Evolutionary conservation across 2,329 filamentous ascomycete species (phyloP).

Genomic region (Pseudocercospora fijiensis): DNA sequence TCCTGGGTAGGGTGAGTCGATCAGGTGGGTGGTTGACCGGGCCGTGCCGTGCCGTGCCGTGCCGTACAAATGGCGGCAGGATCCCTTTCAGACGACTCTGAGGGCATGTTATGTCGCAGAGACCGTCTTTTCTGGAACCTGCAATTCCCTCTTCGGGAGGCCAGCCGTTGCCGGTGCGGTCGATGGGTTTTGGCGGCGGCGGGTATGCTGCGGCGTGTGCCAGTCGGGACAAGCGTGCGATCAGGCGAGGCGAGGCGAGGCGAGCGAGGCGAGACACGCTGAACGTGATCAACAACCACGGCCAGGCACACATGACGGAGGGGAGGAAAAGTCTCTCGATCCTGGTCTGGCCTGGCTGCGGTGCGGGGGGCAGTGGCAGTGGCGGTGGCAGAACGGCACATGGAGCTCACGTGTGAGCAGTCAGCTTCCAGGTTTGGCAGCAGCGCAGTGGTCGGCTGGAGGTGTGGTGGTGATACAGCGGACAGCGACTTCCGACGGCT

Average conservation of each 20-base stretch:
- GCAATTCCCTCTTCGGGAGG: slow-evolving; percentile 22
- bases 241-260: too few relatives aligned
- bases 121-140: slow-evolving; percentile 15
- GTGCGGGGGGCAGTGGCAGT: too few relatives aligned
- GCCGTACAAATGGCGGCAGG: slow-evolving; percentile 12
- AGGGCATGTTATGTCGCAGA: slow-evolving; percentile 9
- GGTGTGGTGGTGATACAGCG: slow-evolving; percentile 22
- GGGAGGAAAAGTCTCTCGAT: neutral
- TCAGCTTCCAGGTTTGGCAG: slow-evolving; percentile 9
- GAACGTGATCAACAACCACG: slow-evolving; percentile 15
- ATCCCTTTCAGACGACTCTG: slow-evolving; percentile 16
- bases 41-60: slow-evolving; percentile 24
- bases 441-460: slow-evolving; percentile 14
- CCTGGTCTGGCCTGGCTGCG: slow-evolving; percentile 5
- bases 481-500: slow-evolving; percentile 24
- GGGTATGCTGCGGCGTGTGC: slow-evolving; percentile 4
- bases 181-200: neutral
- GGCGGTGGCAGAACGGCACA: slow-evolving; percentile 20
- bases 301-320: slow-evolving; percentile 7
- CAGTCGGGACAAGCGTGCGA: too few relatives aligned
- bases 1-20: slow-evolving; percentile 18
- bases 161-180: slow-evolving; percentile 4
- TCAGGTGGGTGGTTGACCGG: slow-evolving; percentile 19
- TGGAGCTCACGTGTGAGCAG: slow-evolving; percentile 23
- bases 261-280: slow-evolving; percentile 1